Evolutionary conservation across 441 rosid species (phyloP).

Genomic region (Erysimum cheiri): DNA sequence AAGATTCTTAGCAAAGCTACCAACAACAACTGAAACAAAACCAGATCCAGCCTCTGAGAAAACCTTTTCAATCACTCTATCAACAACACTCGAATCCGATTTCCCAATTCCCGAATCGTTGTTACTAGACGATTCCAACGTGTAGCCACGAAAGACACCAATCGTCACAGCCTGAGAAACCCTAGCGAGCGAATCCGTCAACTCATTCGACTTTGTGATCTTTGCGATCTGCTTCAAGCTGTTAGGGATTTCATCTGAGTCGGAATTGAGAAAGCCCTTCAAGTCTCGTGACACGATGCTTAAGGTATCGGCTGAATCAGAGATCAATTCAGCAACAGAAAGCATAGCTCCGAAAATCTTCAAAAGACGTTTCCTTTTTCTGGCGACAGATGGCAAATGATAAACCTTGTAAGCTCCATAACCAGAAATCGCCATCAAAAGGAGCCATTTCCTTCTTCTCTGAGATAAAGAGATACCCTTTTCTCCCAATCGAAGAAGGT

Average conservation of each 20-base stretch:
- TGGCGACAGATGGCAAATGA: slow-evolving; percentile 55
- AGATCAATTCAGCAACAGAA: slow-evolving; percentile 67
- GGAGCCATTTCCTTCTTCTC: slow-evolving; percentile 61
- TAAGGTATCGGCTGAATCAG: slow-evolving; percentile 71
- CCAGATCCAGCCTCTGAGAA: slow-evolving; percentile 78
- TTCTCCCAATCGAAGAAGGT: slow-evolving; percentile 49
- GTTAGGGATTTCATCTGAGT: slow-evolving; percentile 79
- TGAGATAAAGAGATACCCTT: slow-evolving; percentile 49
- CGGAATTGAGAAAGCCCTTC: slow-evolving; percentile 70
- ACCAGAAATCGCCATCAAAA: slow-evolving; percentile 54
- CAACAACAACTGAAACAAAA: slow-evolving; percentile 75
- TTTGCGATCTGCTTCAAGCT: slow-evolving; percentile 87
- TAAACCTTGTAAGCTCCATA: slow-evolving; percentile 68
- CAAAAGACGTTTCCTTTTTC: slow-evolving; percentile 56
- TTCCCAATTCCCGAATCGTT: slow-evolving; percentile 7
- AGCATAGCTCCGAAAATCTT: slow-evolving; percentile 62
- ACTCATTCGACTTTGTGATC: slow-evolving; percentile 64
- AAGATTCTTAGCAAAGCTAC: slow-evolving; percentile 91
- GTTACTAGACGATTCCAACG: slow-evolving; percentile 32
- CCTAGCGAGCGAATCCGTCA: slow-evolving; percentile 59
- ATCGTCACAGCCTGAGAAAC: slow-evolving; percentile 66
- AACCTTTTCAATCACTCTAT: slow-evolving; percentile 70
- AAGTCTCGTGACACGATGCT: slow-evolving; percentile 71
- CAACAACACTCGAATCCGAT: slow-evolving; percentile 48
- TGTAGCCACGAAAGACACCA: slow-evolving; percentile 70